Evolutionary conservation across 805 yeast species (phyloP), one percentile per base, ranked within the genome.

Genomic region (Schwanniomyces occidentalis): DNA sequence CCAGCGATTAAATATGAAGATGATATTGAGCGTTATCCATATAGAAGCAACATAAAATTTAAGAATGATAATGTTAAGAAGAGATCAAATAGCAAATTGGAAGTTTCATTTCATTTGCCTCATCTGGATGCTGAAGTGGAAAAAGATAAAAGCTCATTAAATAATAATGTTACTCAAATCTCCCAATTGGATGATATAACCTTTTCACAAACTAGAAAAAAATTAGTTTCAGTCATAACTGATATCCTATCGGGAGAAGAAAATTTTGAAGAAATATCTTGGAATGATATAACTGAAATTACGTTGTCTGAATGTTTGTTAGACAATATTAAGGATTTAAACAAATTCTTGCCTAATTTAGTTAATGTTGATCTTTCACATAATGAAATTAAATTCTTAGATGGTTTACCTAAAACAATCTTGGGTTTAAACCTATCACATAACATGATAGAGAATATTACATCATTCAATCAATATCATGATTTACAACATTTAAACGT

Each of bases 181-280:
- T 69, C 76, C 2, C 69, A 68, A 18, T 34, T 73, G 5, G 56
- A 59, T 8, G 72, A 73, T 29, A 34, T 72, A 3, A 70, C 80
- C 3, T 76, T 76, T 44, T 61, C 78, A 2, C 72, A 73, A 42
- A 63, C 75, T 0, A 67, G 67, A 37, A 62, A 53, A 31, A 55
- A 56, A 9, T 48, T 76, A 24, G 75, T 74, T 4, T 56, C 75
- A 5, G 62, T 71, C 3, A 64, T 76, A 17, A 73, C 75, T 1
- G 71, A 69, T 23, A 46, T 53, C 3, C 54, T 71, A 31, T 62
- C 75, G 1, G 47, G 45, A 4, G 54, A 49, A 2, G 58, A 53
- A 7, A 52, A 56, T 6, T 52, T 63, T 6, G 54, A 63, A 2
- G 51, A 58, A 16, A 58, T 59, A 3, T 56, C 63, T 31, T 76